Base-by-base conservation (phyloP, 78 protist species). In the Bodo saltans region DNA sequence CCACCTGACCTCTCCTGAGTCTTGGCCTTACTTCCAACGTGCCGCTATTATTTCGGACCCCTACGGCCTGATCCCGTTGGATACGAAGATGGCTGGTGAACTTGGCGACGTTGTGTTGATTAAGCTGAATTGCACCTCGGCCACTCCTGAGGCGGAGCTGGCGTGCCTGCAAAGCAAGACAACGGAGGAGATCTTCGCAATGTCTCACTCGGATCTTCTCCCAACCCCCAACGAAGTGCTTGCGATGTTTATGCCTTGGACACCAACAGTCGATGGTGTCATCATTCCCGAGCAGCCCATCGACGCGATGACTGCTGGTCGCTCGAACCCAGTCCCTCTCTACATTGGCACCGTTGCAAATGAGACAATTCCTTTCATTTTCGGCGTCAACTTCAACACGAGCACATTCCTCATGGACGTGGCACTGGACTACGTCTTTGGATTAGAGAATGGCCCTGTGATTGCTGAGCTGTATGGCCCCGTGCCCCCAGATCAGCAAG, bases 251-350 rank as follows among this genome's bases (percentile, higher is more conserved):
- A 17, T 17, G n/a, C 8, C 17, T 17, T 47, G 60, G 60, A 21
- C 29, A 23, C 84, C 88, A 33, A 0, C 3, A 28, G 33, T 85
- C 38, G 88, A 85, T 47, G 88, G 83, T 37, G 28, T 23, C 74
- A 40, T 25, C 37, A 53, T 85, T 1, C 71, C n/a, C 30, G 68
- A 79, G 3, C 35, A 42, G 30, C 88, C 88, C 42, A 34, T 42
- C 60, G 30, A 3, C 37, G 29, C 30, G 37, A 33, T 74, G 28
- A 1, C 0, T 0, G 0, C 4, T 21, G 88, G 88, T 35, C 29
- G 11, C 26, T 42, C 3, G 75, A 0, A 0, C 42, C 1, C 2
- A 11, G 85, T 82, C 30, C 85, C 85, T 12, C n/a, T 82, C 23
- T 4, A 42, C 35, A 35, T 82, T 17, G 85, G 85, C 40, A 23